Percentiles rank a stretch among this genome's conserved stretches.
phyloP scores from a whole-genome alignment of 768 basidiomycete genomes.

The Pleurotus platypus region DNA sequence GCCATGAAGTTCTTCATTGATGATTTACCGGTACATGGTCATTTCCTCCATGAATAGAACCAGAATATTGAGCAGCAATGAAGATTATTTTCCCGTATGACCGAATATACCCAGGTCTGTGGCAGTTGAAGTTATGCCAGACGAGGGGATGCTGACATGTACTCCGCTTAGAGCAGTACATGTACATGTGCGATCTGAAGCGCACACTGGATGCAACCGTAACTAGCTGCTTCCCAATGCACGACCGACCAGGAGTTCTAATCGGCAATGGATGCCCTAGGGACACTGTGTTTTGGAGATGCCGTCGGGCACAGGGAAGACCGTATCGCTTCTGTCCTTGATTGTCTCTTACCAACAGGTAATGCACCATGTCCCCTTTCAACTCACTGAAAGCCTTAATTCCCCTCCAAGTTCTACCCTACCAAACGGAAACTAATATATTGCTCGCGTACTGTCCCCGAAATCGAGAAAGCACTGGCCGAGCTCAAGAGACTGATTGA shows the following conservation, averaged over 20 bases:
- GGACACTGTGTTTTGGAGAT: slow-evolving; percentile 99
- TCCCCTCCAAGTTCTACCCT: slow-evolving; percentile 74
- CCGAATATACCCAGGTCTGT: slow-evolving; percentile 89
- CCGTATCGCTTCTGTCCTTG: slow-evolving; percentile 89
- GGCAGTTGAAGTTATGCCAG: slow-evolving; percentile 6
- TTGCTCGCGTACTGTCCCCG: slow-evolving; percentile 98
- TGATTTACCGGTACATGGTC: slow-evolving; percentile 61
- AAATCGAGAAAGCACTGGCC: slow-evolving; percentile 96
- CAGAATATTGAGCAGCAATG: slow-evolving; percentile 6
- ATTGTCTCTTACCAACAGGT: slow-evolving; percentile 99
- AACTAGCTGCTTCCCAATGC: slow-evolving; percentile 10
- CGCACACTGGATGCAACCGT: slow-evolving; percentile 93
- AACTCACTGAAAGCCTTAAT: neutral
- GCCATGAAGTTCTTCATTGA: slow-evolving; percentile 82
- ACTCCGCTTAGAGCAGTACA: slow-evolving; percentile 80
- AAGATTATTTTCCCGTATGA: slow-evolving; percentile 92
- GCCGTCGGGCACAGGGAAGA: slow-evolving; percentile 99
- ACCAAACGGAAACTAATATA: slow-evolving; percentile 93
- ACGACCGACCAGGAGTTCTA: neutral
- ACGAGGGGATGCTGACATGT: slow-evolving; percentile 9
- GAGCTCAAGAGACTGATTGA: slow-evolving; percentile 93
- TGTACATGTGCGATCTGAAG: slow-evolving; percentile 99
- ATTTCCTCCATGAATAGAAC: neutral
- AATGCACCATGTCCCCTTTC: slow-evolving; percentile 6
- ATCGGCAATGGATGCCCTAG: slow-evolving; percentile 33